These are phyloP conservation scores for Kluyveromyces siamensis DNA, from an alignment of 805 yeast species.

Conservation along the genomic window DNA sequence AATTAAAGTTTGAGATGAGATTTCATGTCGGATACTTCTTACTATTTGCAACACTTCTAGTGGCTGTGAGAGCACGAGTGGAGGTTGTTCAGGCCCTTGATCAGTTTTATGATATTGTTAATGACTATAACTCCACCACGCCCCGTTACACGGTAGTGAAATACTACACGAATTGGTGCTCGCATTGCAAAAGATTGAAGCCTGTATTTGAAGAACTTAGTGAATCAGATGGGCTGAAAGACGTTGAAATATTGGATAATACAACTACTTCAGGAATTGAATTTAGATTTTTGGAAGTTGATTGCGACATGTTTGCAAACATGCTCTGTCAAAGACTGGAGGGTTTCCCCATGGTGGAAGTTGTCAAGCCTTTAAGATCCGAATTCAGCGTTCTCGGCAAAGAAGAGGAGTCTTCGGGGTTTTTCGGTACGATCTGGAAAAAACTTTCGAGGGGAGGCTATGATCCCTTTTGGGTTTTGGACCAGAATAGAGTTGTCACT, in stretches of 20 bases:
- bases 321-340: constrained; percentile 26
- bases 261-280: constrained; percentile 5
- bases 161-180: constrained; percentile 62
- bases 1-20: too few relatives aligned
- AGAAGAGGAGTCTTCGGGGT: not conserved
- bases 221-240: constrained; percentile 21
- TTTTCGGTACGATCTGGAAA: constrained; percentile 3
- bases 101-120: constrained; percentile 22
- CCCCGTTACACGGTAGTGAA: constrained; percentile 25
- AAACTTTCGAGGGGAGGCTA: constrained; percentile 3
- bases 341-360: constrained; percentile 58
- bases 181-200: constrained; percentile 51
- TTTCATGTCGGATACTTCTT: not conserved
- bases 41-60: not conserved
- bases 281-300: constrained; percentile 24
- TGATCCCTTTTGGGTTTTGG: constrained; percentile 16
- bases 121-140: constrained; percentile 10
- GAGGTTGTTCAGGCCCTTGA: constrained; percentile 15
- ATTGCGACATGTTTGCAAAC: constrained; percentile 27
- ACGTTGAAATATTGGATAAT: constrained; percentile 8
- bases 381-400: not conserved
- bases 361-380: constrained; percentile 36
- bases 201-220: constrained; percentile 48
- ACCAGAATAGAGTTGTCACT: constrained; percentile 38
- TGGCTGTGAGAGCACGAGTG: not conserved